phyloP scores from a whole-genome alignment of 371 early-diverging fungal genomes.

The Gilbertella persicaria region DNA sequence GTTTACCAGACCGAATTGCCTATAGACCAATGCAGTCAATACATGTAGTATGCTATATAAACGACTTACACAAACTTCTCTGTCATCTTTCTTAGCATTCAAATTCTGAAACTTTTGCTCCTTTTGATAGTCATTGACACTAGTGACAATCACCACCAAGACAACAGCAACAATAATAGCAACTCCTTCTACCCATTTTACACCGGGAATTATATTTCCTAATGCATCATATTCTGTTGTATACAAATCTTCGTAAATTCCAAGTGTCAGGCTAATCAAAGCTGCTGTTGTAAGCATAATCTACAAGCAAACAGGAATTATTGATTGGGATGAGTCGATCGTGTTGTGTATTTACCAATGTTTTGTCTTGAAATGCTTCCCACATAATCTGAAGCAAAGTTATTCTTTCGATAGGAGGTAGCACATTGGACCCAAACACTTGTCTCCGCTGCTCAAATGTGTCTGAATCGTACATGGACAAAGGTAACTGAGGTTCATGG shows the following conservation, averaged over 20 bases:
- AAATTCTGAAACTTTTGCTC: conserved; percentile 76
- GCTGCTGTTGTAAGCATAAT: conserved; percentile 82
- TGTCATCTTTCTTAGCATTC: conserved; percentile 77
- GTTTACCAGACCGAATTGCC: conserved; percentile 73
- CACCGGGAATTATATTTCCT: conserved; percentile 32
- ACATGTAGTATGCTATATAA: neutral
- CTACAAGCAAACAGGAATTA: conserved; percentile 21
- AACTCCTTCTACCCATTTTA: conserved; percentile 71
- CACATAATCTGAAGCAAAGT: conserved; percentile 70
- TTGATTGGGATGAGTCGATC: neutral
- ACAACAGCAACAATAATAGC: conserved; percentile 74
- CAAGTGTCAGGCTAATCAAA: conserved; percentile 76
- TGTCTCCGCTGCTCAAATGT: conserved; percentile 40
- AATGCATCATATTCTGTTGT: conserved; percentile 25
- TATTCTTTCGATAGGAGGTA: conserved; percentile 64
- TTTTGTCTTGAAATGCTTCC: conserved; percentile 81
- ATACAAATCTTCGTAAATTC: conserved; percentile 75
- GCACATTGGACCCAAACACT: conserved; percentile 65
- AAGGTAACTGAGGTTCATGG: neutral
- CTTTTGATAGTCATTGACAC: conserved; percentile 82
- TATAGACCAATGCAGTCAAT: conserved; percentile 31
- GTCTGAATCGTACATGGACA: conserved; percentile 1
- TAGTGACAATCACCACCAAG: conserved; percentile 72
- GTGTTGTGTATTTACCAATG: conserved; percentile 54
- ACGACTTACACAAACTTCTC: conserved; percentile 54